A percentile compares a stretch with the other conserved stretches of the same genome.
Conservation (phyloP, 2,329 filamentous ascomycete genomes). For the Chaetomium sp. region DNA sequence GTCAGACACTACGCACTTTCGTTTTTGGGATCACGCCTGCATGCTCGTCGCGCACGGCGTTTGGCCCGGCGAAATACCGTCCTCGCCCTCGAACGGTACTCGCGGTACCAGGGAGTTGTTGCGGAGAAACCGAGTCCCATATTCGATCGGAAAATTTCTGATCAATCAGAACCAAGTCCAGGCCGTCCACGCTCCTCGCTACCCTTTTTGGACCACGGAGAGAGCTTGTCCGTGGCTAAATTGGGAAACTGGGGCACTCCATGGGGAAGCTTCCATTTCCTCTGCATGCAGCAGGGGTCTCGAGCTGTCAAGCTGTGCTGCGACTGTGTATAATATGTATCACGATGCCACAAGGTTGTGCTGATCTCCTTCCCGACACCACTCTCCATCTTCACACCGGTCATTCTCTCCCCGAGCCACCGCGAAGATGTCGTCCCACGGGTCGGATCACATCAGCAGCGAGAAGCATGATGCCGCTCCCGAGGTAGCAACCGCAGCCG, state of each 20-base stretch:
- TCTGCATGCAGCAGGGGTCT: background rate
- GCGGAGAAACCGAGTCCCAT: conserved; percentile 22
- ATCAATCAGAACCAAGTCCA: conserved; percentile 27
- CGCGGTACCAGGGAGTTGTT: conserved; percentile 15
- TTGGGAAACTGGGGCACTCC: conserved; percentile 17
- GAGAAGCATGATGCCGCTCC: conserved; percentile 30
- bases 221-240: conserved; percentile 25
- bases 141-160: conserved; percentile 31
- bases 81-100: conserved; percentile 8
- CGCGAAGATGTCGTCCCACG: conserved; percentile 35
- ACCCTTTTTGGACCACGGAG: conserved; percentile 30
- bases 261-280: conserved; percentile 13
- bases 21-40: conserved; percentile 14
- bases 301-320: background rate
- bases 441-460: conserved; percentile 30
- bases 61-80: conserved; percentile 20
- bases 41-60: conserved; percentile 6
- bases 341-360: conserved; percentile 9
- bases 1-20: conserved; percentile 14
- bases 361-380: conserved; percentile 13
- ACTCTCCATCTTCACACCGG: conserved; percentile 17
- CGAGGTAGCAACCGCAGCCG: conserved; percentile 12
- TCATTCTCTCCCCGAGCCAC: conserved; percentile 12
- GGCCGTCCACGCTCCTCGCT: conserved; percentile 30
- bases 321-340: conserved; percentile 21